Conservation (phyloP, 2,329 filamentous ascomycete genomes). For the Ascochyta pisi region DNA sequence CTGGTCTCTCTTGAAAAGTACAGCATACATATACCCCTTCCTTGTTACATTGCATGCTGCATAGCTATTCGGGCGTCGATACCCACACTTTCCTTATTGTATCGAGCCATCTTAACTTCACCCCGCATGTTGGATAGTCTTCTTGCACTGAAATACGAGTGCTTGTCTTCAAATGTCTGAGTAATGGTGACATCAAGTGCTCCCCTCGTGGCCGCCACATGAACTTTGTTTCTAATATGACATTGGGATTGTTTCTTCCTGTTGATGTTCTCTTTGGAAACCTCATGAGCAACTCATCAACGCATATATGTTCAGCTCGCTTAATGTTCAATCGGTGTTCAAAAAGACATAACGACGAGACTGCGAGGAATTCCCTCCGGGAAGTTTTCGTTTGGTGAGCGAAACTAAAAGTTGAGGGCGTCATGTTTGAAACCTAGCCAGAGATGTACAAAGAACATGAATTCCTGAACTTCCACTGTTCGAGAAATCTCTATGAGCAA, state of each 20-base stretch:
- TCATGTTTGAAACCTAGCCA: neutral
- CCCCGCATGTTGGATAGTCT: neutral
- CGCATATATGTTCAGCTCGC: too few relatives aligned
- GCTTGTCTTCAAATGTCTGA: neutral
- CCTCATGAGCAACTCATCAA: too few relatives aligned
- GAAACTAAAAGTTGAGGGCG: neutral
- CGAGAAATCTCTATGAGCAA: neutral
- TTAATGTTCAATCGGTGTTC: too few relatives aligned
- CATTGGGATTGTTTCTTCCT: neutral
- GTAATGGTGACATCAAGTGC: neutral
- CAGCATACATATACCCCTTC: constrained; percentile 17
- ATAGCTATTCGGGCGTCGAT: neutral
- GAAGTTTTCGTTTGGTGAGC: neutral
- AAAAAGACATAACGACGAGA: neutral
- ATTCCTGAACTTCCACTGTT: neutral
- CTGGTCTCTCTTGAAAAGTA: neutral
- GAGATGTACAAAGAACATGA: neutral
- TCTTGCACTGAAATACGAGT: neutral
- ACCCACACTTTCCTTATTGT: constrained; percentile 1
- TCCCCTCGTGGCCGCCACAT: neutral
- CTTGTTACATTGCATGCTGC: constrained; percentile 1
- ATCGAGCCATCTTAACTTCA: neutral
- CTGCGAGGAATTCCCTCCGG: neutral
- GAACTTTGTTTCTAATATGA: neutral
- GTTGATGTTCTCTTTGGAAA: too few relatives aligned